phyloP scores from a whole-genome alignment of 768 basidiomycete genomes.

The Lentinula lateritia region DNA sequence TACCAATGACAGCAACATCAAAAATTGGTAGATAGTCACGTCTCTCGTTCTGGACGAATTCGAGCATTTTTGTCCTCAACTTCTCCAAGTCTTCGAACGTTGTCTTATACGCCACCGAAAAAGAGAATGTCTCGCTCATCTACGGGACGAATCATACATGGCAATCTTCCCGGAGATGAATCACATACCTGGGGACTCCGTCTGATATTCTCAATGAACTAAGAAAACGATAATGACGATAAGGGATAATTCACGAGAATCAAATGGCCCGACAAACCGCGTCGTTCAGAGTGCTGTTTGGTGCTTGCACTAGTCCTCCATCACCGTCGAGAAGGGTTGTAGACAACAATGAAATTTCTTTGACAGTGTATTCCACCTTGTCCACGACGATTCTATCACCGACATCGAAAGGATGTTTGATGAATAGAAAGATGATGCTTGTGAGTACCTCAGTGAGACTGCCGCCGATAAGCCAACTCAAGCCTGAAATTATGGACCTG shows the following conservation, averaged over 20 bases:
- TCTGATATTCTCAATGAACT: conserved; percentile 71
- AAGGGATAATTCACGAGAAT: not conserved
- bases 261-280: conserved; percentile 31
- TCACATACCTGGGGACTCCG: conserved; percentile 57
- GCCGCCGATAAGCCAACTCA: conserved; percentile 84
- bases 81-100: conserved; percentile 77
- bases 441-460: conserved; percentile 77
- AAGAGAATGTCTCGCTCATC: conserved; percentile 79
- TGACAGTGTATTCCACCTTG: conserved; percentile 65
- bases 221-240: not conserved
- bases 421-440: conserved; percentile 87
- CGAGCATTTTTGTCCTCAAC: conserved; percentile 74
- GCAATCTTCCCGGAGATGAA: not conserved
- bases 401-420: conserved; percentile 82
- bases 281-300: conserved; percentile 56
- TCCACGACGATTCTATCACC: conserved; percentile 63
- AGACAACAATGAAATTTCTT: conserved; percentile 81
- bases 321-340: conserved; percentile 64
- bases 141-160: conserved; percentile 12
- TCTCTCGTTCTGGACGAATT: conserved; percentile 62
- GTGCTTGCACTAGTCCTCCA: conserved; percentile 63
- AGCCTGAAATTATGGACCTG: conserved; percentile 32
- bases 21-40: conserved; percentile 75
- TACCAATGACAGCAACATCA: conserved; percentile 66
- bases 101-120: conserved; percentile 76